Percentiles rank a stretch among this genome's conserved stretches.
These are phyloP conservation scores for Talaromyces atroroseus DNA, from an alignment of 2,329 filamentous ascomycete species.

Conservation along the genomic window DNA sequence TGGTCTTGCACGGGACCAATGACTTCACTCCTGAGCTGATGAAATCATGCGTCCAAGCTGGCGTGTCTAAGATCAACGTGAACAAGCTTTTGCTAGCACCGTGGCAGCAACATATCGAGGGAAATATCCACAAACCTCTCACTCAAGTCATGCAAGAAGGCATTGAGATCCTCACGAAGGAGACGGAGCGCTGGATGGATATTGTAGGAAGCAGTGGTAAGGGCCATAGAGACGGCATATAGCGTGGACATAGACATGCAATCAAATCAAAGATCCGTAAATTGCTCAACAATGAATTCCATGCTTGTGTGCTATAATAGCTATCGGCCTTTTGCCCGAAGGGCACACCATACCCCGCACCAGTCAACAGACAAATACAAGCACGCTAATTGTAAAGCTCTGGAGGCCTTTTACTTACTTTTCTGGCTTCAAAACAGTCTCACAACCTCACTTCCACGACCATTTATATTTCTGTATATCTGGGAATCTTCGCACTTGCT, in stretches of 20 bases:
- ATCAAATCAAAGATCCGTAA: too few species aligned
- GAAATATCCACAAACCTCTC: neutral
- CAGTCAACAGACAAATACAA: too few species aligned
- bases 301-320: too few species aligned
- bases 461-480: too few species aligned
- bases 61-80: neutral
- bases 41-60: neutral
- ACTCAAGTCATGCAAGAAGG: conserved; percentile 1
- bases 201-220: neutral
- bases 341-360: too few species aligned
- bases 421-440: too few species aligned
- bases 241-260: neutral
- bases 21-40: neutral
- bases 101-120: neutral
- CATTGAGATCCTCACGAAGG: neutral
- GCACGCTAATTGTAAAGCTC: too few species aligned
- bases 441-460: too few species aligned
- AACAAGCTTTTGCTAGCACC: neutral
- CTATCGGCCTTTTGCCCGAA: too few species aligned
- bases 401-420: neutral
- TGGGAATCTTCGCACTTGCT: neutral
- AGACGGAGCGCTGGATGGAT: conserved; percentile 4
- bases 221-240: neutral
- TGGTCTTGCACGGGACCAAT: conserved; percentile 1
- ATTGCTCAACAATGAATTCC: too few species aligned